Evolutionary conservation across 176 grass and related monocot genomes (phyloP), one percentile per base, ranked within the genome.

Genomic region (Zoysia japonica): DNA sequence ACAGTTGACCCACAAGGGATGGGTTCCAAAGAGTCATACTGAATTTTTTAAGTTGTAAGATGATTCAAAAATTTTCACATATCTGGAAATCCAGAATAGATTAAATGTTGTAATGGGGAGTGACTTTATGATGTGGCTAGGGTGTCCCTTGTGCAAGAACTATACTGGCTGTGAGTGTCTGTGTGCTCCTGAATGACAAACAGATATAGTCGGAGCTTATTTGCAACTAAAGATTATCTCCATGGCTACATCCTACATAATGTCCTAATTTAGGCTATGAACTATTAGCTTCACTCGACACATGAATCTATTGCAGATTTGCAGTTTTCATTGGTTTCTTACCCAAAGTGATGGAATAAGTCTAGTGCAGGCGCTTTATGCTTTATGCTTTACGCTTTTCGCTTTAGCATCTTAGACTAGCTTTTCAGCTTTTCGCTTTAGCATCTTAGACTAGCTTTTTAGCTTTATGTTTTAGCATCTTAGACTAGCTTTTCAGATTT

Each of bases 121-220:
- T 43, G 35, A 1, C n/a, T 9, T 36, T 69, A 13, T 70, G n/a
- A 60, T 70, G 5, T 59, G 5, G 16, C 3, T 43, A 51, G 11
- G 72, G 64, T 71, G 9, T 78, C 46, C 12, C 2, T 43, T 66
- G 71, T 78, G 37, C 49, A 64, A 71, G 20, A 63, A n/a, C 65
- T 65, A 36, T 54, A 66, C 69, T 78, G 46, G 54, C 36, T 37
- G 42, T 60, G 51, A 40, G 20, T 10, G 3, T 37, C 28, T 60
- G 51, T 28, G 20, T 10, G 3, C 7, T 67, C 16, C 28, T 67
- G 6, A 72, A 47, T 47, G 20, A 56, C 6, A 42, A 65, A 47
- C 51, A 3, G 6, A 61, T 11, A 35, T 13, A 12, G 11, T 3
- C 12, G 12, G 36, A 52, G 11, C n/a, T 60, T 61, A 28, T 78